Evolutionary conservation across 1,284 basidiomycete genomes (phyloP).

Genomic region (Ceratobasidium theobromae): DNA sequence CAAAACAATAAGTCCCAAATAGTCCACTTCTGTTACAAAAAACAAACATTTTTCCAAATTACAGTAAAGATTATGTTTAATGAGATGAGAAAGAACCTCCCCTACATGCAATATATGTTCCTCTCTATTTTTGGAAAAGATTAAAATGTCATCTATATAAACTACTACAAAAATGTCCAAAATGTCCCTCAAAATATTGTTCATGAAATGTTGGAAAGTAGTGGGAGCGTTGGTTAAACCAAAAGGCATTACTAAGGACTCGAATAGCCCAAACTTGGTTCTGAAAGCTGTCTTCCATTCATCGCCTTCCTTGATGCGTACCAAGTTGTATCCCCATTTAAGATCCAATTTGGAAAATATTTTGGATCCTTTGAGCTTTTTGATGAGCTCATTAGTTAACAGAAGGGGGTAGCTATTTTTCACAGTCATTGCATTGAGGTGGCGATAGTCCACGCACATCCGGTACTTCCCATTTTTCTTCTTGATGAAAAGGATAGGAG

Average conservation of each 20-base stretch:
- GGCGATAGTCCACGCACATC: constrained; percentile 50
- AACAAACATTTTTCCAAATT: constrained; percentile 41
- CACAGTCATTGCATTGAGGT: constrained; percentile 45
- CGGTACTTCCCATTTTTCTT: constrained; percentile 50
- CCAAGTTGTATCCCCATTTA: constrained; percentile 40
- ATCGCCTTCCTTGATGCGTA: constrained; percentile 40
- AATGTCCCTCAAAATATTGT: constrained; percentile 28
- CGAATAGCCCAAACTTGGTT: constrained; percentile 44
- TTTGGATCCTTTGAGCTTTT: constrained; percentile 37
- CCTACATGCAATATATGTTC: constrained; percentile 39
- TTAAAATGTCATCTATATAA: constrained; percentile 45
- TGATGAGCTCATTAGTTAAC: constrained; percentile 38
- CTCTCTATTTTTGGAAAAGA: constrained; percentile 48
- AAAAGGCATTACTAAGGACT: constrained; percentile 48
- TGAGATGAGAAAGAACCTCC: constrained; percentile 37
- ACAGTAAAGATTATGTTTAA: constrained; percentile 31
- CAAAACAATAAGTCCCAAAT: constrained; percentile 41
- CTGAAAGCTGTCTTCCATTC: constrained; percentile 47
- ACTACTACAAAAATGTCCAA: constrained; percentile 35
- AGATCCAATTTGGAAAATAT: constrained; percentile 43
- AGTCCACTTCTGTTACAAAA: constrained; percentile 37
- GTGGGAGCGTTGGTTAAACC: constrained; percentile 48
- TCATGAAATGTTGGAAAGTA: constrained; percentile 42
- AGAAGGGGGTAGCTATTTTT: constrained; percentile 39
- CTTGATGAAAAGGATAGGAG: constrained; percentile 51